Base-by-base conservation (phyloP, 345 rosid genomes). In the Bretschneidera sinensis region DNA sequence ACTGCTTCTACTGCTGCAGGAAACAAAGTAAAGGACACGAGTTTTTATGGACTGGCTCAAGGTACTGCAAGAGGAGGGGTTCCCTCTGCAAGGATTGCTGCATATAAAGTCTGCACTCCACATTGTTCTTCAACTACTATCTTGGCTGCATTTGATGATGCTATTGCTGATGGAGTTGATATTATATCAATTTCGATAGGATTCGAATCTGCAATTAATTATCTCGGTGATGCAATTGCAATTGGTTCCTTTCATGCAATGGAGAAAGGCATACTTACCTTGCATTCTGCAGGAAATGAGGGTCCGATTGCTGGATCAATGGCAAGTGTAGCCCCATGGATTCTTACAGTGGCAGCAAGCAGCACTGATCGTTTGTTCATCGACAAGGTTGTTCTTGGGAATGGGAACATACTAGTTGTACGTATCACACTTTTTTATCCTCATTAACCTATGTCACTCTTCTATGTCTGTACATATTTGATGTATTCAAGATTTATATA, bases 1-100 rank as follows among this genome's bases (percentile, higher is more conserved):
- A 76, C 86, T 3, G 86, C 96, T 2, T 85, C 89, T 16, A 88
- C 72, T 2, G 92, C 86, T 0, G 89, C 86, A 0, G 96, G 96
- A 24, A 82, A 69, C 63, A 45, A 2, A 21, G 78, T 80, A 24
- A 50, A 63, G 15, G 71, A 59, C 53, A 79, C 49, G 14, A 76
- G 73, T 58, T 74, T 81, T 15, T 70, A 59, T 23, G 84, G 88
- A n/a, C 17, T 86, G 24, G 88, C 80, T 0, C 7, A 64, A 15
- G 92, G 90, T n/a, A 73, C 72, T 0, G 88, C 83, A 8, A 76
- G 88, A 73, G 92, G 86, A 13, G 88, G 82, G 13, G 81, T 74
- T 54, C 88, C 92, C 6, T 74, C 79, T 14, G 77, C 85, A 9
- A 78, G 92, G 64, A 61, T 83, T n/a, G 81, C 92, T 17, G 64